Base-by-base conservation (phyloP, 306 rosid species). In the Gillenia trifoliata region DNA sequence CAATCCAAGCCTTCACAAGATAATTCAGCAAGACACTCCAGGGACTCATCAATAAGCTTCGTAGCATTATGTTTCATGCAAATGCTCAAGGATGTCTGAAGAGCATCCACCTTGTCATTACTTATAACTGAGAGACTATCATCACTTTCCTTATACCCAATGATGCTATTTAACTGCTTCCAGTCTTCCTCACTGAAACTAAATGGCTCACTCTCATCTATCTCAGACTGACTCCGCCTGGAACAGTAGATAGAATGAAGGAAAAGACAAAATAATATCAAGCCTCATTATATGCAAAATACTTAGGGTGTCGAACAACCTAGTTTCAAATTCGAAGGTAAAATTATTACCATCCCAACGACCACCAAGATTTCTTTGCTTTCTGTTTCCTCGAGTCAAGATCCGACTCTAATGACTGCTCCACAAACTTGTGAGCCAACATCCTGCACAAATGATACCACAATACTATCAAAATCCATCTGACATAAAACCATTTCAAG, bases 371-470 rank as follows among this genome's bases (percentile, higher is more conserved):
- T 72, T 86, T 92, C 78, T 83, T 85, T 19, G 63, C 78, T 59
- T 84, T 92, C 82, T 79, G 85, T 76, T 89, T 88, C 86, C 81
- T 87, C 72, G 70, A 71, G 59, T 73, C 71, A 71, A 31, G 82
- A 30, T 87, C 89, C 10, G 89, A 85, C 81, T 87, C 92, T 23
- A 40, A 66, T 11, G 97, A 85, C 82, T 86, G 75, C 79, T 86
- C 85, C 75, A 94, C 90, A 84, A 94, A 90, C 75, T 88, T 94
- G 92, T 94, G 99, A 73, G 96, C 96, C 81, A 94, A 85, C 93
- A 92, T 87, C 89, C 99, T 94, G 88, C 83, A 80, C 13, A 30
- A 80, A 76, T 23, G 49, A 82, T 41, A 71, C 55, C 83, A 45
- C 19, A 47, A 81, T 61, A 79, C 20, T 38, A 17, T 19, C 19